Evolutionary conservation across 345 rosid species (phyloP).

Genomic region (Citrus australasica): DNA sequence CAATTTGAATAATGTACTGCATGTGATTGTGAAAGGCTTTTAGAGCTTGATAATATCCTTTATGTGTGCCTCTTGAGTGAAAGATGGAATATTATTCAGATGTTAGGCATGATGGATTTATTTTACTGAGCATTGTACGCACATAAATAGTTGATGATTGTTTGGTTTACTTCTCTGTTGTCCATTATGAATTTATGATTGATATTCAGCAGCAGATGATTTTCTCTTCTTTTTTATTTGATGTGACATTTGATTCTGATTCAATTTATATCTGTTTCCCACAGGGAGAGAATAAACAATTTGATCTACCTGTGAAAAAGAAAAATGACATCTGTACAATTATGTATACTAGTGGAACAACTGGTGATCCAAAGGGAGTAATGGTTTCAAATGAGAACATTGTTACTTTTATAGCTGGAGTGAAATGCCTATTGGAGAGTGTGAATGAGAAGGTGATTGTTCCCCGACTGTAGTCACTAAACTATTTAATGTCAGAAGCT

Average conservation of each 20-base stretch:
- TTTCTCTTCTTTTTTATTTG: not conserved
- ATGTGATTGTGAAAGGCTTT: not conserved
- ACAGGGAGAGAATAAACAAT: conserved; percentile 67
- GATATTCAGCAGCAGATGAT: not conserved
- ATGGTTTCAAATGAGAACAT: conserved; percentile 89
- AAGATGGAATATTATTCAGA: not conserved
- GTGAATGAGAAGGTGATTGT: conserved; percentile 63
- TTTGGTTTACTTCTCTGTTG: not conserved
- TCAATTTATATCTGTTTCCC: conserved; percentile 14
- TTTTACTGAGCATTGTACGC: not conserved
- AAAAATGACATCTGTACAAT: conserved; percentile 83
- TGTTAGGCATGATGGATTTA: not conserved
- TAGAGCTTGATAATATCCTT: not conserved
- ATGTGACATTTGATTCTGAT: conserved; percentile 3
- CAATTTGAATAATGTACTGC: not conserved
- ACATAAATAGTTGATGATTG: not conserved
- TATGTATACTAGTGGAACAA: conserved; percentile 99
- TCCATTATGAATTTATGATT: not conserved
- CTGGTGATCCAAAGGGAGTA: conserved; percentile 99
- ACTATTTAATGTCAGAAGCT: not conserved
- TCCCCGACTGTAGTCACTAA: not conserved
- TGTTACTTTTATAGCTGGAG: conserved; percentile 74
- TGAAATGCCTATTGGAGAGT: conserved; percentile 45
- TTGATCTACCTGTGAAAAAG: conserved; percentile 78
- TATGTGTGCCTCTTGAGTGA: not conserved